Conservation (phyloP, 306 rosid genomes). For the Quillaja saponaria region DNA sequence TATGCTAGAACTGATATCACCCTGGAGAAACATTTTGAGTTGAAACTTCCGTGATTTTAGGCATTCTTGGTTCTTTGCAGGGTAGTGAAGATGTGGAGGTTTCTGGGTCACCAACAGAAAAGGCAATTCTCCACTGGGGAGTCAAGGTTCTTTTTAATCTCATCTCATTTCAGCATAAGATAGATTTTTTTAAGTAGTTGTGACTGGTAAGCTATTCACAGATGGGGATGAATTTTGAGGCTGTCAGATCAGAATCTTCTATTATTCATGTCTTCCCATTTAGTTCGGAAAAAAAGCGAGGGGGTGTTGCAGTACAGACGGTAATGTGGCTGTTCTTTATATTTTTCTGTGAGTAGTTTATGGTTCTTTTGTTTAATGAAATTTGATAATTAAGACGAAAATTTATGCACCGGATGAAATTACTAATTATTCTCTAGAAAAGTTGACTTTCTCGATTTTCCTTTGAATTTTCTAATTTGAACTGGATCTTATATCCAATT, state of each 20-base stretch:
- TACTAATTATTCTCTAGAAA: too few relatives aligned
- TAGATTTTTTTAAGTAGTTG: slow-evolving; percentile 1
- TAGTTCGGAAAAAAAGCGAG: slow-evolving; percentile 85
- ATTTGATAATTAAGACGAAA: too few relatives aligned
- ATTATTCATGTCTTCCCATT: slow-evolving; percentile 79
- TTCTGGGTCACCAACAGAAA: slow-evolving; percentile 94
- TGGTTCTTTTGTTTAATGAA: too few relatives aligned
- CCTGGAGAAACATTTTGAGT: neutral
- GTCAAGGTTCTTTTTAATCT: slow-evolving; percentile 49
- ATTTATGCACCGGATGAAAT: too few relatives aligned
- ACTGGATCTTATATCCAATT: too few relatives aligned
- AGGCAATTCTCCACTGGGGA: slow-evolving; percentile 80
- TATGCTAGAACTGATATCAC: slow-evolving; percentile 25
- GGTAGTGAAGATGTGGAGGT: slow-evolving; percentile 56
- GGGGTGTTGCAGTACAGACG: slow-evolving; percentile 66
- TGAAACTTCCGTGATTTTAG: neutral
- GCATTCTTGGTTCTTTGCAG: slow-evolving; percentile 37
- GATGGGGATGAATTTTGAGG: slow-evolving; percentile 83
- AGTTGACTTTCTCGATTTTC: too few relatives aligned
- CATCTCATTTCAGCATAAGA: neutral
- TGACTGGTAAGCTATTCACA: slow-evolving; percentile 40
- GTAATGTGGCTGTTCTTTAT: slow-evolving; percentile 34
- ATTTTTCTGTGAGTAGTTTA: too few relatives aligned
- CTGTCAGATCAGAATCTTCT: slow-evolving; percentile 52
- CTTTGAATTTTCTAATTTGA: too few relatives aligned